Conservation (phyloP, 345 rosid species). For the Gossypium raimondii region DNA sequence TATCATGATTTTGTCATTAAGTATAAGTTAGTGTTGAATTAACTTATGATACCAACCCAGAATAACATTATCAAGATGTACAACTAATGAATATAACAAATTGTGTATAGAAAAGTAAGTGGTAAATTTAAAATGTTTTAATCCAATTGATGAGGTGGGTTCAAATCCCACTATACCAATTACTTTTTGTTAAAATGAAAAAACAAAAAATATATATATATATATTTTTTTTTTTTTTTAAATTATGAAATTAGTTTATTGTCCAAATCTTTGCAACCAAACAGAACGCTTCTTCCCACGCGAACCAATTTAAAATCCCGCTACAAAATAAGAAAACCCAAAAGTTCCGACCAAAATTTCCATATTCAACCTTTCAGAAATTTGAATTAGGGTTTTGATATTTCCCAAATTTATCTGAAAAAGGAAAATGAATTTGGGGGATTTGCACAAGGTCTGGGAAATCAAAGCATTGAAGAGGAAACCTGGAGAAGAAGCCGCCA, state of each 20-base stretch:
- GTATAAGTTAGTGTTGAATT: too few relatives aligned
- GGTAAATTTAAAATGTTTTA: too few relatives aligned
- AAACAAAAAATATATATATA: too few relatives aligned
- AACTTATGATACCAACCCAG: accelerated
- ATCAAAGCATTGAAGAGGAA: constrained; percentile 1
- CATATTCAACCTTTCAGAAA: not conserved
- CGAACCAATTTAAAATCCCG: not conserved
- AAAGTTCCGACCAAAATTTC: not conserved
- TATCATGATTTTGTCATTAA: too few relatives aligned
- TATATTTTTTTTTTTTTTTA: too few relatives aligned
- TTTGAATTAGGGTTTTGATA: not conserved
- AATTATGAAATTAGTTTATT: too few relatives aligned
- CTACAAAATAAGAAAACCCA: not conserved
- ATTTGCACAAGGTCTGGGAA: constrained; percentile 16
- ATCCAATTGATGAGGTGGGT: too few relatives aligned
- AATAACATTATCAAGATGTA: too few relatives aligned
- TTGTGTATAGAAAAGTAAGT: too few relatives aligned
- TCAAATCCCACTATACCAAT: too few relatives aligned
- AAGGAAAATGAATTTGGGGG: constrained; percentile 28
- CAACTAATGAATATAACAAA: too few relatives aligned
- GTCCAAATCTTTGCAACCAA: not conserved
- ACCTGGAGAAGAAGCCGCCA: not conserved
- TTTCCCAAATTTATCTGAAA: not conserved
- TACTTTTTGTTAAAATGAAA: too few relatives aligned
- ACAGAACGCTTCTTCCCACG: not conserved